Conservation (phyloP, 805 yeast species). For the Candida pseudoglaebosa region DNA sequence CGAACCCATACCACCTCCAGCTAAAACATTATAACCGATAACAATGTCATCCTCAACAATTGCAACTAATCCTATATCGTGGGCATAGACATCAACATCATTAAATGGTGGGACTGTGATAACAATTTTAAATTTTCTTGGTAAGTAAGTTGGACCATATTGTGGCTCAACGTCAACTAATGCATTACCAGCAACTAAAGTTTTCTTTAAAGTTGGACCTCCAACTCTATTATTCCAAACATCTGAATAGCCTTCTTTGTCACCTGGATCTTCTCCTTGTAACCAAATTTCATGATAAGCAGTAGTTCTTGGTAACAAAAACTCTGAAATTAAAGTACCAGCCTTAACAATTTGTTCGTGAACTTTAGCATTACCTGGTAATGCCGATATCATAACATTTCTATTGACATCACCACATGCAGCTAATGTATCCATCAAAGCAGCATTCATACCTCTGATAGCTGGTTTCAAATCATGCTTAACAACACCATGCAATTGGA, state of each 20-base stretch:
- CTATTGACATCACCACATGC: slow-evolving; percentile 99
- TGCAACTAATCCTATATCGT: slow-evolving; percentile 89
- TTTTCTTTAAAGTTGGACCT: slow-evolving; percentile 79
- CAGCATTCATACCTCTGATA: slow-evolving; percentile 88
- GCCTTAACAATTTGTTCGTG: slow-evolving; percentile 68
- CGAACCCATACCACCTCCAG: slow-evolving; percentile 99
- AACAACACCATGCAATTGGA: slow-evolving; percentile 92
- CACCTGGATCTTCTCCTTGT: slow-evolving; percentile 75
- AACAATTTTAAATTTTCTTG: slow-evolving; percentile 93
- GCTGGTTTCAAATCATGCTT: slow-evolving; percentile 87
- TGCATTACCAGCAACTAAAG: slow-evolving; percentile 82
- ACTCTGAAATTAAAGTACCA: slow-evolving; percentile 69
- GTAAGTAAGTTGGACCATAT: slow-evolving; percentile 82
- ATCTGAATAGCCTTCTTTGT: slow-evolving; percentile 60
- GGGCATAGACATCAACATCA: slow-evolving; percentile 95
- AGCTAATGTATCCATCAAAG: slow-evolving; percentile 88
- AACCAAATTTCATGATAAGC: slow-evolving; percentile 98
- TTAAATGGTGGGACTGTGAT: slow-evolving; percentile 94
- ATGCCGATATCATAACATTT: slow-evolving; percentile 90
- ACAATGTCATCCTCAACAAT: slow-evolving; percentile 68
- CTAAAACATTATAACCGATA: slow-evolving; percentile 80
- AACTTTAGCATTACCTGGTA: slow-evolving; percentile 78
- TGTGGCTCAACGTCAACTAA: slow-evolving; percentile 80
- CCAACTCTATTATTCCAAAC: slow-evolving; percentile 61
- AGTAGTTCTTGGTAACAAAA: slow-evolving; percentile 83